These are phyloP conservation scores for Talaromyces piceae DNA, from an alignment of 2,329 filamentous ascomycete genomes.

Conservation along the genomic window DNA sequence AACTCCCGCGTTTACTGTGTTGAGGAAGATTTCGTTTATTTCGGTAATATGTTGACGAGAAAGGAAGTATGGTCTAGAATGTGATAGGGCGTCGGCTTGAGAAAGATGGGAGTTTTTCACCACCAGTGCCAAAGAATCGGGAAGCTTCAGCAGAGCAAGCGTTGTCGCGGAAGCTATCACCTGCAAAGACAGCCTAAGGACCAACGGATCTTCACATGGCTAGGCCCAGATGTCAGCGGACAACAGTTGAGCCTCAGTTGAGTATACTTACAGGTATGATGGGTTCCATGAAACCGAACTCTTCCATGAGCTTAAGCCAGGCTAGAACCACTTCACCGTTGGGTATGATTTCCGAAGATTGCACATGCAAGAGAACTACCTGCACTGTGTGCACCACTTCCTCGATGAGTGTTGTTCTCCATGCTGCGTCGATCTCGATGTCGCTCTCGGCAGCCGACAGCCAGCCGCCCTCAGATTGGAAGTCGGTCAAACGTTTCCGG, in stretches of 20 bases:
- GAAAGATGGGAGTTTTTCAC: conserved; percentile 17
- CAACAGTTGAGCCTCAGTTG: conserved; percentile 9
- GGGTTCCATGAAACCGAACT: conserved; percentile 61
- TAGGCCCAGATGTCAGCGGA: conserved; percentile 14
- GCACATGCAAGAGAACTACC: conserved; percentile 63
- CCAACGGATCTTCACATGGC: conserved; percentile 33
- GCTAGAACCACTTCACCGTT: conserved; percentile 52
- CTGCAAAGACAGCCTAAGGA: conserved; percentile 52
- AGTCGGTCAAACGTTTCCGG: conserved; percentile 23
- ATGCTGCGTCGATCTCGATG: conserved; percentile 53
- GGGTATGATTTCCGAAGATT: conserved; percentile 51
- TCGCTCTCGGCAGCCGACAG: conserved; percentile 42
- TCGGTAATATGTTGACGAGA: conserved; percentile 62
- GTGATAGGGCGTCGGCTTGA: conserved; percentile 21
- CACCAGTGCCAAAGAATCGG: conserved; percentile 51
- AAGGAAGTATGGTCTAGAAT: conserved; percentile 56
- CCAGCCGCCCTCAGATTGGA: conserved; percentile 38
- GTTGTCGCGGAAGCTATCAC: conserved; percentile 64
- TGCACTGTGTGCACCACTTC: conserved; percentile 70
- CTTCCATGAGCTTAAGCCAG: conserved; percentile 69
- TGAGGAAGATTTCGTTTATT: conserved; percentile 64
- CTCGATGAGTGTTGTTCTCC: conserved; percentile 56
- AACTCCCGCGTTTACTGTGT: conserved; percentile 50
- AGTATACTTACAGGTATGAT: conserved; percentile 52
- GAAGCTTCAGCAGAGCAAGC: conserved; percentile 62